Base-by-base conservation (phyloP, 768 basidiomycete genomes). In the Inosperma sp. region DNA sequence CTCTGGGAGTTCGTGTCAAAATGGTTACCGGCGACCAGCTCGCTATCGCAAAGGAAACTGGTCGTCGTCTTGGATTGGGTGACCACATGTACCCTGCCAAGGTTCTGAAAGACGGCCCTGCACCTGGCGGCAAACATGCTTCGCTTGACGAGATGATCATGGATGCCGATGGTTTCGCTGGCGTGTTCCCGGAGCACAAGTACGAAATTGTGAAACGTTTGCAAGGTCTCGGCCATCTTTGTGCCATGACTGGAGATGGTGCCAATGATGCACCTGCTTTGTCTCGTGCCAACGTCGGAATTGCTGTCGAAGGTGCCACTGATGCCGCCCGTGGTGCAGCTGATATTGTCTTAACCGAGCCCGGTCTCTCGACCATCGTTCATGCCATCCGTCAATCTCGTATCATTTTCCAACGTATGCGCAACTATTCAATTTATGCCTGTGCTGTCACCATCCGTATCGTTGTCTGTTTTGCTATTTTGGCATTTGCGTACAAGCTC, bases 11-110 rank as follows among this genome's bases (percentile, higher is more conserved):
- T 62, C 88, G 86, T 68, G 94, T 98, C 68, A 98, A 98, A 86
- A 98, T 98, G 95, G 95, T 97, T 54, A 98, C 95, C n/a, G 95
- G 95, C 78, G 95, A 98, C 68, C 95, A 98, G 76, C 91, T 98
- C 65, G 95, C 95, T 58, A 98, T 98, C 61, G 95, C 95, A 30
- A 98, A 98, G 81, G 95, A 98, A 72, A 97, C 95, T 55, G 95
- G 95, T 53, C 89, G 95, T 68, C 90, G 95, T 75, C 89, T 98
- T 42, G 94, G 95, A 60, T 78, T 98, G 54, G 95, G 95, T 66
- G 95, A 97, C 71, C 94, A 97, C 78, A 98, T 98, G 95, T 97
- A 96, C 77, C 86, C 95, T 35, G 89, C 94, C 49, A 96, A 93
- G 79, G 95, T 97, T n/a, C 82, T 98, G 66, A 95, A 96, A 81